These are phyloP conservation scores for Torulaspora microellipsoides DNA, from an alignment of 805 yeast genomes.

Conservation along the genomic window DNA sequence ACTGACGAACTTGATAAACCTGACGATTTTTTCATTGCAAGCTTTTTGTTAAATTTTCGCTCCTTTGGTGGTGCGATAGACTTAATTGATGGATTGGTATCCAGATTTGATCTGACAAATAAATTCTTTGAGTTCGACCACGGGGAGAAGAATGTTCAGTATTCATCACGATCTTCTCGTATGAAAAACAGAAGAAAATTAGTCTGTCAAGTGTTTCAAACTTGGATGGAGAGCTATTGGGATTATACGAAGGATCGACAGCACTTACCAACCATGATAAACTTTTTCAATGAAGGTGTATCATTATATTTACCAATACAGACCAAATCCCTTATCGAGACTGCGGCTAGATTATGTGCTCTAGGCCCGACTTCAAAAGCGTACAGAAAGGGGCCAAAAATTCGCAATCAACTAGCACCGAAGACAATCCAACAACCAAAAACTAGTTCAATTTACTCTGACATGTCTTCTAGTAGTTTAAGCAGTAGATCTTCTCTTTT, in stretches of 20 bases:
- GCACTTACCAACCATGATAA: conserved; percentile 63
- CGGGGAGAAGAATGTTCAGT: conserved; percentile 35
- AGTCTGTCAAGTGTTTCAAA: conserved; percentile 63
- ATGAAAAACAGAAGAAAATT: conserved; percentile 59
- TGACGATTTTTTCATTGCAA: conserved; percentile 61
- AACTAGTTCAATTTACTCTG: conserved; percentile 35
- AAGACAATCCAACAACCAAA: conserved; percentile 40
- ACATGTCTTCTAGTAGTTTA: conserved; percentile 28
- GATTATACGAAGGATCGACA: conserved; percentile 54
- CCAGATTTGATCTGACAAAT: conserved; percentile 55
- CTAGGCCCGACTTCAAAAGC: conserved; percentile 13
- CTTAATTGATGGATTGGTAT: conserved; percentile 61
- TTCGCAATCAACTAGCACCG: conserved; percentile 46
- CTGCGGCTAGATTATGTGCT: conserved; percentile 56
- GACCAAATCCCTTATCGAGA: conserved; percentile 54
- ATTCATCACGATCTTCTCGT: conserved; percentile 41
- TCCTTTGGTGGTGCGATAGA: conserved; percentile 64
- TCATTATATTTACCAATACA: conserved; percentile 59
- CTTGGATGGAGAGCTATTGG: conserved; percentile 94
- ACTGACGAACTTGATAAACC: conserved; percentile 64
- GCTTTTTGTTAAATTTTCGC: conserved; percentile 74
- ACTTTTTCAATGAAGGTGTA: conserved; percentile 77
- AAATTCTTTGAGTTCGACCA: conserved; percentile 31
- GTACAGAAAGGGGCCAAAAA: conserved; percentile 2
- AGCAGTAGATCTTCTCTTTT: conserved; percentile 29